These are phyloP conservation scores for Colletotrichum cordylinicola DNA, from an alignment of 2,329 filamentous ascomycete species.

Conservation along the genomic window DNA sequence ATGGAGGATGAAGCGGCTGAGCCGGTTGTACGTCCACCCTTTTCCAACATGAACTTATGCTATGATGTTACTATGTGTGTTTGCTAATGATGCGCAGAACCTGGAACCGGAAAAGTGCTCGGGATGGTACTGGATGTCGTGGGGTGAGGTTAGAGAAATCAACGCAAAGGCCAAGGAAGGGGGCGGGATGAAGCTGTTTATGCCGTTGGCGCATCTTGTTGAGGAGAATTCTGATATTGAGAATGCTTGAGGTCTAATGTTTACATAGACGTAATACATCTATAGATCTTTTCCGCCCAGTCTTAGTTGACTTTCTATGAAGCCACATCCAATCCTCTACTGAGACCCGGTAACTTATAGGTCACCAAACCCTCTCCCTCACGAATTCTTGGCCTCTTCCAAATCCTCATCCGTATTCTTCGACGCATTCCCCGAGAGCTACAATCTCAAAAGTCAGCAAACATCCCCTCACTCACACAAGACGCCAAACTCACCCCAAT, in stretches of 20 bases:
- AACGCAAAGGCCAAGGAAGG: neutral
- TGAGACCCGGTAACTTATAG: neutral
- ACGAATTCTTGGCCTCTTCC: neutral
- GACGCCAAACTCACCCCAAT: neutral
- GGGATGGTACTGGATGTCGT: conserved; percentile 54
- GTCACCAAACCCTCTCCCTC: neutral
- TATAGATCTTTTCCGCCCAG: neutral
- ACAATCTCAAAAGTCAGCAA: neutral
- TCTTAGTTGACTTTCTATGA: neutral
- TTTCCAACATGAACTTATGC: neutral
- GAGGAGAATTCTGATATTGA: conserved; percentile 26
- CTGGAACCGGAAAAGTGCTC: conserved; percentile 58
- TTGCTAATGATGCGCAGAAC: conserved; percentile 28
- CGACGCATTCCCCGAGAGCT: neutral
- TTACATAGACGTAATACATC: neutral
- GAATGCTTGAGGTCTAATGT: neutral
- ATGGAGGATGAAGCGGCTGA: conserved; percentile 51
- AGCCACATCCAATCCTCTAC: neutral
- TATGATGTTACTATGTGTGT: neutral
- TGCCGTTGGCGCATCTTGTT: conserved; percentile 37
- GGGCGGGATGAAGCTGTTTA: conserved; percentile 32
- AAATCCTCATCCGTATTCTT: neutral
- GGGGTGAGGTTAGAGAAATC: conserved; percentile 43
- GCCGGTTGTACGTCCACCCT: conserved; percentile 51
- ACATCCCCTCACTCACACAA: no score